A percentile compares a stretch with the other conserved stretches of the same genome.
These are phyloP conservation scores for Eleusine coracana DNA, from an alignment of 176 grass and related monocot genomes.

Conservation along the genomic window DNA sequence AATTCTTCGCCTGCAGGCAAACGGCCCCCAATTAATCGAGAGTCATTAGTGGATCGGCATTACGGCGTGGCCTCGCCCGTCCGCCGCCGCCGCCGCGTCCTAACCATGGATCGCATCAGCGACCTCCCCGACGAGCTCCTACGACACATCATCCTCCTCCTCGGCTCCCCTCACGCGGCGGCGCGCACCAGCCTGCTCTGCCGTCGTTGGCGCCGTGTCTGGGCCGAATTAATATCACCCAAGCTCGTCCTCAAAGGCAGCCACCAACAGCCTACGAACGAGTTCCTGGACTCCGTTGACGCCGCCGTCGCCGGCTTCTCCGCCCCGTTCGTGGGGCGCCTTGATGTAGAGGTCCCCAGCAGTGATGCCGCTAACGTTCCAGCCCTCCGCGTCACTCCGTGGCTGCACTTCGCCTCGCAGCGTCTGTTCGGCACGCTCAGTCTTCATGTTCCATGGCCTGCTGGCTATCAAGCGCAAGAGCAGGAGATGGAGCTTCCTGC, in stretches of 20 bases:
- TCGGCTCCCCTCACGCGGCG: neutral
- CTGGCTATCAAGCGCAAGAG: no score
- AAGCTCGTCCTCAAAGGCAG: neutral
- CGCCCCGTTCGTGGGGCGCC: neutral
- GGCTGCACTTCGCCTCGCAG: neutral
- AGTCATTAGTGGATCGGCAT: no score
- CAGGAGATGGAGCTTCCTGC: neutral
- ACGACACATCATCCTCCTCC: neutral
- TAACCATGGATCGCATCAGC: neutral
- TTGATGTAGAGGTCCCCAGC: neutral
- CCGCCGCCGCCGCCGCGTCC: neutral
- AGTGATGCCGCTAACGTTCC: neutral
- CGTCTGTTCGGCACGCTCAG: neutral
- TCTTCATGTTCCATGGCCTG: neutral
- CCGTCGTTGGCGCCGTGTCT: neutral
- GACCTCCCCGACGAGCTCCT: conserved; percentile 9
- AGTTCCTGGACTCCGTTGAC: neutral
- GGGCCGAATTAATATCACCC: neutral
- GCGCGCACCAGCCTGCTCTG: neutral
- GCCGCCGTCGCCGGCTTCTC: neutral
- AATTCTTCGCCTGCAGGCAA: no score
- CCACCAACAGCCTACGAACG: neutral
- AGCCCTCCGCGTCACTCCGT: neutral
- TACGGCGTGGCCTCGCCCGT: neutral
- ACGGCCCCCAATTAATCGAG: no score